Base-by-base conservation (phyloP, 345 rosid species). In the Aegle marmelos region DNA sequence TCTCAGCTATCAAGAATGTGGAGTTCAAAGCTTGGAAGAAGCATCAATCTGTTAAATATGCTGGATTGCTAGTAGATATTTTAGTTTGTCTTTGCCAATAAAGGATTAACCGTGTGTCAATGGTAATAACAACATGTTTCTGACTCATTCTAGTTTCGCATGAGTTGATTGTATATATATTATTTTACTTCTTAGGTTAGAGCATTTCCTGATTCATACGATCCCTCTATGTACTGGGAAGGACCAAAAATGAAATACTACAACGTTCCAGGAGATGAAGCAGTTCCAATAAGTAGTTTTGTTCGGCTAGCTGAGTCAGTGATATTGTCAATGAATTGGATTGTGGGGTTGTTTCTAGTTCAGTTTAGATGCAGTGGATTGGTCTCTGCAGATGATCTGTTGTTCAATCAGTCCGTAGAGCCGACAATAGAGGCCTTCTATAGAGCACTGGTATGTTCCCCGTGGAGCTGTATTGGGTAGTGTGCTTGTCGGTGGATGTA, bases 41-140 rank as follows among this genome's bases (percentile, higher is more conserved):
- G 30, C 30, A 21, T 75, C 58, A 73, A 67, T 22, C 73, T 70
- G 17, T 69, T 76, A 53, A 25, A 37, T 59, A 61, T 48, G 22
- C 73, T 41, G 9, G 13, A 2, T 2, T 39, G 13, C 45, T 5
- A 63, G 37, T 57, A 76, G 28, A 73, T 70, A 54, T 64, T 19
- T 7, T 27, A 56, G 30, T 74, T 74, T 37, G 16, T 50, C 77
- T 39, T 24, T 66, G 78, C 48, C 41, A 80, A 70, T 80, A 37
- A 75, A 14, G 73, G 69, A 66, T 41, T 36, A 76, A 45, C 66
- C 10, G 24, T 66, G 70, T 70, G 61, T 56, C 21, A 39, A 24
- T 60, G 56, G 50, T 21, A 65, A 28, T 39, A 27, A 27, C 45
- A 58, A 28, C 19, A 62, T n/a, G 7, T 25, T 75, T 63, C 48